Conservation (phyloP, 2,329 filamentous ascomycete genomes). For the Aspergillus sp. region DNA sequence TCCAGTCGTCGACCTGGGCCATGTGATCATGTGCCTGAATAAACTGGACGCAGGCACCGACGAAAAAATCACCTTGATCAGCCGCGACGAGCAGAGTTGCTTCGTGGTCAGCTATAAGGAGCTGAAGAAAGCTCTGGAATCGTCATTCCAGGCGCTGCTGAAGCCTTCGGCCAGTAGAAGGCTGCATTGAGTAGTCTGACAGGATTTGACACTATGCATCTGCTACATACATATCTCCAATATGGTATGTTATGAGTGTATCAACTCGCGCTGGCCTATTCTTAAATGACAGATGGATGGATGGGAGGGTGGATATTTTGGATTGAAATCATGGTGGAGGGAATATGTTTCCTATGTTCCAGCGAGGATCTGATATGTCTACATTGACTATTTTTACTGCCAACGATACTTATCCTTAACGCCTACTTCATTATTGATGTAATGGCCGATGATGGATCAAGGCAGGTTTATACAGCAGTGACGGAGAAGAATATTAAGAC, state of each 20-base stretch:
- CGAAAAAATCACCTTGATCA: slow-evolving; percentile 82
- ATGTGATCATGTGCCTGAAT: slow-evolving; percentile 83
- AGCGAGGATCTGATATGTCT: too few relatives aligned
- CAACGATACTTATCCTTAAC: too few relatives aligned
- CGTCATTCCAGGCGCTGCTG: slow-evolving; percentile 61
- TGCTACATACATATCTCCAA: background rate
- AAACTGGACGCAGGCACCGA: slow-evolving; percentile 89
- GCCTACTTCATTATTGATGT: too few relatives aligned
- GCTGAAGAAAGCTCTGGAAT: slow-evolving; percentile 67
- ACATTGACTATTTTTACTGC: too few relatives aligned
- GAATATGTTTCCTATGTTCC: too few relatives aligned
- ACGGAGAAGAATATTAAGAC: background rate
- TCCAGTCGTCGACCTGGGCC: slow-evolving; percentile 80
- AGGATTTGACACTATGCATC: background rate
- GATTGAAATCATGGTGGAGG: too few relatives aligned
- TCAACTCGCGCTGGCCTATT: too few relatives aligned
- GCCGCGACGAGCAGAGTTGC: slow-evolving; percentile 84
- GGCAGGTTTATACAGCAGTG: too few relatives aligned
- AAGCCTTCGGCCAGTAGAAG: slow-evolving; percentile 40
- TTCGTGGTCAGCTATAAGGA: slow-evolving; percentile 91
- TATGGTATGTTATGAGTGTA: too few relatives aligned
- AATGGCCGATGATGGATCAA: too few relatives aligned
- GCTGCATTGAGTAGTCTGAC: slow-evolving; percentile 28
- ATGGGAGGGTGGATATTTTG: too few relatives aligned
- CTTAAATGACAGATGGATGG: too few relatives aligned